Evolutionary conservation across 306 rosid genomes (phyloP), one percentile per base, ranked within the genome.

Genomic region (Vachellia pachyceras): DNA sequence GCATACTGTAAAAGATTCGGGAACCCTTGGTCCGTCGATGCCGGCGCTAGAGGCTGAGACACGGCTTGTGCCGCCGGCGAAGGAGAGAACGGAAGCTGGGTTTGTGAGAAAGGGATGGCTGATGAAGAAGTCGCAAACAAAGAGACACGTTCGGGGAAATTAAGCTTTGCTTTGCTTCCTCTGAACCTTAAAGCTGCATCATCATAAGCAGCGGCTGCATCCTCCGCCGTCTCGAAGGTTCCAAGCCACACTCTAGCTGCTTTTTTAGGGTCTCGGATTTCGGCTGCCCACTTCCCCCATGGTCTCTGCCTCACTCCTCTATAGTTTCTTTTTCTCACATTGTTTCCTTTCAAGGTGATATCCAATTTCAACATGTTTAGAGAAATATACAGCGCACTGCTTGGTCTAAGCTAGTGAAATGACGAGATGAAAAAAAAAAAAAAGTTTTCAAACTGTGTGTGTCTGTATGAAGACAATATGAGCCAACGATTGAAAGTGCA

Each of bases 261-360:
- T 29, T 88, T 88, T 41, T 76, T 80, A 17, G 91, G 91, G 79
- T 88, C 91, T 66, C 91, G 82, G 64, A 88, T 88, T 77, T 88
- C 91, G 3, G 91, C 91, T 41, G 91, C 91, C 85, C 88, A 88
- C 39, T 85, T 86, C 0, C 91, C 91, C 91, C 89, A 88, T 1
- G 91, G 91, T 61, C 91, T 83, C 12, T 83, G 88, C 75, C 91
- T 81, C 0, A 88, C 91, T 3, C 91, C 91, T 66, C 91, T 83
- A 76, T 88, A 88, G 69, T 85, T 88, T 72, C 78, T 82, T 47
- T 76, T 85, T 58, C 74, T 84, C 11, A 35, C 77, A n/a, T 35
- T 69, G 14, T 50, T 70, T 5, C 69, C 69, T 64, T 33, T 64
- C 69, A 35, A 64, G n/a, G n/a, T n/a, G 14, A 37, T 15, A 44